phyloP scores from a whole-genome alignment of 1,284 basidiomycete genomes.

The Pyrrhoderma noxium region DNA sequence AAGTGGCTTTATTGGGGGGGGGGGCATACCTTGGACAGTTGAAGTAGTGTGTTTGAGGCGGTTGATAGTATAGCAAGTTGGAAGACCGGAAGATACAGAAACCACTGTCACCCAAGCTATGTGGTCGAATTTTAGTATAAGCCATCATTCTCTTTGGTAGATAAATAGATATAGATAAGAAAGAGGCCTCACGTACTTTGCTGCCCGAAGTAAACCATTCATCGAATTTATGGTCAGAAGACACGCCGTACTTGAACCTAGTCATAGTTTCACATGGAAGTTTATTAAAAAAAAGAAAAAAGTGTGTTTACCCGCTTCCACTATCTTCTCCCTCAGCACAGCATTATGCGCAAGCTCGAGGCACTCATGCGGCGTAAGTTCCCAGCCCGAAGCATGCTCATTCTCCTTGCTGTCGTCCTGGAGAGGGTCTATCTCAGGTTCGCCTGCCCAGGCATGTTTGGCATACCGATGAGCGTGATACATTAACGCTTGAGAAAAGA shows the following conservation, averaged over 20 bases:
- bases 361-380: conserved; percentile 63
- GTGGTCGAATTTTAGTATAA: conserved; percentile 8
- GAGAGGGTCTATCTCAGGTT: conserved; percentile 49
- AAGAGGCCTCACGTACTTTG: conserved; percentile 75
- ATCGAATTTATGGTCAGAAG: conserved; percentile 70
- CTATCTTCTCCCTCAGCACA: conserved; percentile 60
- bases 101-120: conserved; percentile 80
- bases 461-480: conserved; percentile 68
- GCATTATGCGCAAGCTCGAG: conserved; percentile 67
- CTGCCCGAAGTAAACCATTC: conserved; percentile 68
- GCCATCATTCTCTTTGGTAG: conserved; percentile 1
- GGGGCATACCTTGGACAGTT: conserved; percentile 64
- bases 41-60: conserved; percentile 72
- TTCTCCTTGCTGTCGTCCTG: conserved; percentile 32
- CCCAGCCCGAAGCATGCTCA: conserved; percentile 57
- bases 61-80: conserved; percentile 55
- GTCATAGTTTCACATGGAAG: background rate
- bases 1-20: background rate
- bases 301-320: conserved; percentile 76
- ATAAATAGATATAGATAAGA: no score
- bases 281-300: conserved; percentile 20
- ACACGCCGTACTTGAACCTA: conserved; percentile 85
- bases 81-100: conserved; percentile 73
- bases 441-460: conserved; percentile 65
- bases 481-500: conserved; percentile 62